phyloP scores from a whole-genome alignment of 129 eudicot species.

The Ambrosia artemisiifolia region DNA sequence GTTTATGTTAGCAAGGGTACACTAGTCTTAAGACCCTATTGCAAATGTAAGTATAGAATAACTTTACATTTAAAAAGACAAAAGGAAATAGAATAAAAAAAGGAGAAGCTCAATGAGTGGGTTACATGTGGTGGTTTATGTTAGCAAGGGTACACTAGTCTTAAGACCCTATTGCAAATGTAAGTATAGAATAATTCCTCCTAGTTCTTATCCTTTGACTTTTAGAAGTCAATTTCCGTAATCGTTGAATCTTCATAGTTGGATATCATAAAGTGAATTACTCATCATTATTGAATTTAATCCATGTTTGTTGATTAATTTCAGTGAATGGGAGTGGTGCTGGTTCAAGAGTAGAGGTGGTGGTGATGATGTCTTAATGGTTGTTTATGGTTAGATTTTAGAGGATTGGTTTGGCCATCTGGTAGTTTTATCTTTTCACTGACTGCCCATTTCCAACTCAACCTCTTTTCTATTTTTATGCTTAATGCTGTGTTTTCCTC shows the following conservation, averaged over 20 bases:
- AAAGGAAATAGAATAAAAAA: no score
- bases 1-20: no score
- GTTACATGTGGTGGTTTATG: no score
- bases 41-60: no score
- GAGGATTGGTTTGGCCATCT: conserved; percentile 29
- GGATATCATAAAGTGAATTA: background rate
- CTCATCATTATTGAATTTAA: background rate
- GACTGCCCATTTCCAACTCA: conserved; percentile 32
- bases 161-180: no score
- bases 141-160: no score
- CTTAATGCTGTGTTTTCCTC: conserved; percentile 5
- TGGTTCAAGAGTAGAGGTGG: conserved; percentile 8
- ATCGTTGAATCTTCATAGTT: background rate
- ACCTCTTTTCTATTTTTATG: background rate
- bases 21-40: no score
- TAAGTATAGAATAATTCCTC: no score
- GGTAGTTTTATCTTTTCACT: conserved; percentile 35
- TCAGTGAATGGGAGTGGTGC: conserved; percentile 18
- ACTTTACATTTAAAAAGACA: no score
- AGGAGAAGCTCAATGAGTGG: no score
- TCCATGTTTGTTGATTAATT: conserved; percentile 2
- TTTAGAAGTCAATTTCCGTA: background rate
- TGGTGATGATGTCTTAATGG: background rate
- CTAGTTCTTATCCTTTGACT: background rate
- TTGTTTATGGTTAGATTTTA: conserved; percentile 20